Evolutionary conservation across 2,329 filamentous ascomycete genomes (phyloP).

Genomic region (Dactylellina drechsleri): DNA sequence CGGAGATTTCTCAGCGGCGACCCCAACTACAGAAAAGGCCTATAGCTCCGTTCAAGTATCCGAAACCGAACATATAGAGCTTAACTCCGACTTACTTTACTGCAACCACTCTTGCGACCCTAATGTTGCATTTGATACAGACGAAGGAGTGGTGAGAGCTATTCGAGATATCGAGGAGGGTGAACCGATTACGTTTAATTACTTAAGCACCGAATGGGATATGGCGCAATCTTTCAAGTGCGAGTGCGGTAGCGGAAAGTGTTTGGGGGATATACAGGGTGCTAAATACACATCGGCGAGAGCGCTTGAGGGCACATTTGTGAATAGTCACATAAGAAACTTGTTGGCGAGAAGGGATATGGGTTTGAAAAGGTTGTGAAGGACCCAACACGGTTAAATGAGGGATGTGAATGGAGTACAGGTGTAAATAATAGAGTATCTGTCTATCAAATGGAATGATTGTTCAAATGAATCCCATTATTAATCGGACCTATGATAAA

Average conservation of each 20-base stretch:
- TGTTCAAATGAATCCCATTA: too few species aligned
- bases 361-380: background rate
- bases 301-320: constrained; percentile 70
- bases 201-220: constrained; percentile 77
- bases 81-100: constrained; percentile 75
- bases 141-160: constrained; percentile 69
- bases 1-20: constrained; percentile 73
- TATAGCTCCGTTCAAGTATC: constrained; percentile 74
- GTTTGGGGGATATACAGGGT: constrained; percentile 72
- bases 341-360: constrained; percentile 65
- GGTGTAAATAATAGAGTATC: background rate
- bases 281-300: constrained; percentile 70
- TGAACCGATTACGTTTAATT: constrained; percentile 77
- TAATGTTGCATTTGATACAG: constrained; percentile 72
- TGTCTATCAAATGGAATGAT: background rate
- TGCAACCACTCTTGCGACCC: constrained; percentile 76
- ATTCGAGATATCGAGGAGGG: constrained; percentile 68
- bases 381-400: background rate
- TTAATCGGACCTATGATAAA: background rate
- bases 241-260: constrained; percentile 69
- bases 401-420: background rate
- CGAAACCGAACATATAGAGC: constrained; percentile 68
- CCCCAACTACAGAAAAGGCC: constrained; percentile 69
- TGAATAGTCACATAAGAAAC: constrained; percentile 71
- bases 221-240: constrained; percentile 79